Conservation (phyloP, 1,284 basidiomycete genomes). For the Malassezia cuniculi region DNA sequence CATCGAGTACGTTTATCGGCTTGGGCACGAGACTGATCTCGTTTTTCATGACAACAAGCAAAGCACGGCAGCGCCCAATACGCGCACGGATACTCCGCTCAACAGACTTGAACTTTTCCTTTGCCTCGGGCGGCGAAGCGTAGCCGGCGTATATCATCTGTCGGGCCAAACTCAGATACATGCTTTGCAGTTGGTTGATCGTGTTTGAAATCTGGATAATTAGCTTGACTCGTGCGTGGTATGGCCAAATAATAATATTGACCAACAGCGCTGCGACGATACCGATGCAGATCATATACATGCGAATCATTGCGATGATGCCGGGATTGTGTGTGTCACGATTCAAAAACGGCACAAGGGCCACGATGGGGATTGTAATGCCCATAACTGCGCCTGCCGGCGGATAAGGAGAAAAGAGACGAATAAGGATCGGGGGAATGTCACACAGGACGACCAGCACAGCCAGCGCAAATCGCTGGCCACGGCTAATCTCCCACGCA, state of each 20-base stretch:
- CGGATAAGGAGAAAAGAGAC: constrained; percentile 42
- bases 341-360: constrained; percentile 46
- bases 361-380: constrained; percentile 35
- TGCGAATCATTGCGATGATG: constrained; percentile 22
- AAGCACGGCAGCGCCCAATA: constrained; percentile 44
- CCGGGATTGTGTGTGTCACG: constrained; percentile 7
- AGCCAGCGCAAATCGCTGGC: constrained; percentile 47
- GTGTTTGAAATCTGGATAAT: constrained; percentile 19
- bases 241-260: constrained; percentile 34
- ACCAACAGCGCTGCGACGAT: constrained; percentile 34
- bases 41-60: constrained; percentile 37
- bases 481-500: constrained; percentile 46
- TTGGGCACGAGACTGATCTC: constrained; percentile 49
- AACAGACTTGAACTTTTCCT: constrained; percentile 19
- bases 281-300: constrained; percentile 36
- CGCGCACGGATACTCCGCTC: constrained; percentile 40
- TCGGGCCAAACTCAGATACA: constrained; percentile 31
- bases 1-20: constrained; percentile 46
- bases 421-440: constrained; percentile 43
- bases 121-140: constrained; percentile 14
- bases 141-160: constrained; percentile 30
- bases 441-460: constrained; percentile 44
- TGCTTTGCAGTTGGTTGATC: constrained; percentile 21
- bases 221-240: constrained; percentile 32
- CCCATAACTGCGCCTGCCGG: constrained; percentile 47